Evolutionary conservation across 768 basidiomycete genomes (phyloP), one percentile per base, ranked within the genome.

Genomic region (Galerina sulciceps): DNA sequence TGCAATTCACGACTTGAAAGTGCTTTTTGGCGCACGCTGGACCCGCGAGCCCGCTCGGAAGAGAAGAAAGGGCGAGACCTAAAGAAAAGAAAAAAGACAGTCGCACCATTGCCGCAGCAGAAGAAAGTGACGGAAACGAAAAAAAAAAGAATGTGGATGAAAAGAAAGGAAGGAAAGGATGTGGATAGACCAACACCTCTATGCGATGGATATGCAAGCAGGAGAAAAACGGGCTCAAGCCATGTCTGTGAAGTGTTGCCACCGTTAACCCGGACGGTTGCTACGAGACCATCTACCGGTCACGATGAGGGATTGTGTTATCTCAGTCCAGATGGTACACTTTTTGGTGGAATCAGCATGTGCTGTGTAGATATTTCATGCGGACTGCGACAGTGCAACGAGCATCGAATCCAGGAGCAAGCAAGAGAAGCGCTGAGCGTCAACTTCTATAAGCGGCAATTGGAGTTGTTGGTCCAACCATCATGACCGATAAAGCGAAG

Each of bases 1-100:
- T 60, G 59, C 81, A 82, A 41, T 76, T 71, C 14, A 65, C 54
- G n/a, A 68, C 62, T 41, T 73, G 65, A 58, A 66, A 72, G 58
- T 77, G 60, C 58, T 75, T 77, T 60, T 65, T 71, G 41, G 79
- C 71, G 62, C 81, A 81, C 35, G 81, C 77, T 44, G 81, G 81
- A 57, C 79, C 79, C 62, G 81, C 81, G 42, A 79, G 66, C 58
- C 64, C 77, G 58, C 57, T 64, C 53, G 78, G 78, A 62, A 81
- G 55, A 57, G 70, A 60, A 60, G 70, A 71, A 34, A 76, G 58
- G 41, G 75, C 56, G 60, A 79, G 53, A 54, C 68, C 67, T 46
- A 78, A 55, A 65, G 74, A 71, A 65, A 77, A 55, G 51, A 78
- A 62, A 43, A 66, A 58, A 63, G 65, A 52, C 54, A 79, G 68